A percentile compares a stretch with the other conserved stretches of the same genome.
phyloP scores from a whole-genome alignment of 192 early-diverging fungal species.

The Rhizoclosmatium sp. region DNA sequence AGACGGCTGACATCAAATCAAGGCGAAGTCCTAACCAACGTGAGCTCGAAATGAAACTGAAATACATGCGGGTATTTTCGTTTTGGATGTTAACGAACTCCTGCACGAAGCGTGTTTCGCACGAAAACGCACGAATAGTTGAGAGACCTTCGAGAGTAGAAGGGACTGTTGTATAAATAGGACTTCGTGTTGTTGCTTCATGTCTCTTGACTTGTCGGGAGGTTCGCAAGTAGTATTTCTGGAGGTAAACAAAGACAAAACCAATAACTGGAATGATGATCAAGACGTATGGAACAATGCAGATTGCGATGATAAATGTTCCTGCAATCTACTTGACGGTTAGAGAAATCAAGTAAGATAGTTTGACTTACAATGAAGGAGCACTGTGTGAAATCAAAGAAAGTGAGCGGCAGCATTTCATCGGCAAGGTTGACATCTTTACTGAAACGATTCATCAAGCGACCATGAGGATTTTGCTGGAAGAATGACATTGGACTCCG shows the following conservation, averaged over 20 bases:
- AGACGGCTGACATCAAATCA: conserved; percentile 56
- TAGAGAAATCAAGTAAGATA: conserved; percentile 27
- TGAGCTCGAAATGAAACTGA: conserved; percentile 45
- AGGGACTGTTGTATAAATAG: conserved; percentile 66
- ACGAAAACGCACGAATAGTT: conserved; percentile 72
- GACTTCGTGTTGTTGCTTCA: conserved; percentile 71
- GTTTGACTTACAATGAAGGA: conserved; percentile 62
- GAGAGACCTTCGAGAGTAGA: conserved; percentile 74
- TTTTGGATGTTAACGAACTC: conserved; percentile 64
- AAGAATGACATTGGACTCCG: conserved; percentile 68
- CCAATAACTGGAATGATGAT: conserved; percentile 57
- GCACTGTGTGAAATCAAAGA: conserved; percentile 68
- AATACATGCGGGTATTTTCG: conserved; percentile 66
- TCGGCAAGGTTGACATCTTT: conserved; percentile 72
- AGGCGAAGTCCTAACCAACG: conserved; percentile 68
- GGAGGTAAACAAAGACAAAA: conserved; percentile 58
- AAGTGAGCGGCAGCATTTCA: conserved; percentile 56
- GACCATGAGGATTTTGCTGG: conserved; percentile 65
- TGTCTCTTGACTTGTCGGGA: conserved; percentile 75
- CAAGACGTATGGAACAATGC: conserved; percentile 70
- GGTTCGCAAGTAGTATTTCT: conserved; percentile 60
- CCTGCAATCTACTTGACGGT: conserved; percentile 35
- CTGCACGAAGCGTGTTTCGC: conserved; percentile 58
- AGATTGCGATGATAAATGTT: conserved; percentile 65
- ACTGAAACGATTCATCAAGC: conserved; percentile 59